Evolutionary conservation across 2,329 filamentous ascomycete species (phyloP).

Genomic region (Ophiocordyceps sinensis): DNA sequence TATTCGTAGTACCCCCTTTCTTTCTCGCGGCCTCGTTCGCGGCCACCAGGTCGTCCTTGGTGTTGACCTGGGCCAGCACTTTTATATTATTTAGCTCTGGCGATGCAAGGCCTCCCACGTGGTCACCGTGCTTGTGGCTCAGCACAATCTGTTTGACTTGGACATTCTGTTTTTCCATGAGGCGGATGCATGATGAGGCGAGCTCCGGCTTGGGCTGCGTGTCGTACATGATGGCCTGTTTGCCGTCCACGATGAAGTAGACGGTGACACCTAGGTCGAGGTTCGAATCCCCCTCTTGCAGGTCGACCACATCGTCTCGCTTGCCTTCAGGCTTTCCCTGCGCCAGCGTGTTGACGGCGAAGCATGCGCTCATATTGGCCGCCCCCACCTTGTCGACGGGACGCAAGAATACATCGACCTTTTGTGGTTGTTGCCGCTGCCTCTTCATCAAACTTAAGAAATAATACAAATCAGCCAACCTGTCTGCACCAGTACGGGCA

Average conservation of each 20-base stretch:
- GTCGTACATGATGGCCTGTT: slow-evolving; percentile 1
- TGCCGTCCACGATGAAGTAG: not conserved
- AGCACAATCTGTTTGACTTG: not conserved
- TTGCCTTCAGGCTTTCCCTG: too few relatives aligned
- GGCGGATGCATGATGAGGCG: slow-evolving; percentile 1
- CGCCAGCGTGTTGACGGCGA: not conserved
- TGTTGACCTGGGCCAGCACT: slow-evolving; percentile 3
- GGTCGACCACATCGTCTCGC: too few relatives aligned
- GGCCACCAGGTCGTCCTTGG: too few relatives aligned
- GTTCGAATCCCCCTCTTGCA: not conserved
- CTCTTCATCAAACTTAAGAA: not conserved
- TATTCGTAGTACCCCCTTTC: too few relatives aligned
- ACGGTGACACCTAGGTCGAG: slow-evolving; percentile 1
- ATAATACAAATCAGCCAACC: not conserved
- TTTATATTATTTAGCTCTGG: not conserved
- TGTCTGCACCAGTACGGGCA: not conserved
- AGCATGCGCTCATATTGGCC: not conserved
- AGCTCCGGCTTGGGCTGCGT: slow-evolving; percentile 1
- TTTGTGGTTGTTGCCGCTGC: not conserved
- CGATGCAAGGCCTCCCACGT: not conserved
- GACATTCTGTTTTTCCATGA: not conserved
- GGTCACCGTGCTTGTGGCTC: slow-evolving; percentile 4
- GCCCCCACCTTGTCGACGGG: not conserved
- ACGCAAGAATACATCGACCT: slow-evolving; percentile 1
- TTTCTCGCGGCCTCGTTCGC: too few relatives aligned